Base-by-base conservation (phyloP, 345 rosid species). In the Punica granatum region DNA sequence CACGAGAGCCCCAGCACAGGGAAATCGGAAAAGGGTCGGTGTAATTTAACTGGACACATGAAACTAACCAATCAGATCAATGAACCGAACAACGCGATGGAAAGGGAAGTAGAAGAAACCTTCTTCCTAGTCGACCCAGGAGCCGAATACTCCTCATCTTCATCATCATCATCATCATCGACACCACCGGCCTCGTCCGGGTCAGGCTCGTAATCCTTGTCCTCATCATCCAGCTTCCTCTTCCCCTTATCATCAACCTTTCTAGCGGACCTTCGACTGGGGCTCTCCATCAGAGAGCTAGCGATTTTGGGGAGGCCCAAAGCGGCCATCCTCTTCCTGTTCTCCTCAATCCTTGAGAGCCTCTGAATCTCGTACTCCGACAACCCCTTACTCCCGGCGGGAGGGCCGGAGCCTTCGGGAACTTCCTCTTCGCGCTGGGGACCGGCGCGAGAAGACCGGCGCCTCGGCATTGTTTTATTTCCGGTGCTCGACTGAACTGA, bases 311-410 rank as follows among this genome's bases (percentile, higher is more conserved):
- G 69, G 59, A 92, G 80, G 67, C 98, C 96, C 66, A 90, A 68
- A 54, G 96, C 96, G 76, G 83, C 94, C 89, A 90, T 83, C 72
- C 88, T 82, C 30, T 87, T 89, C 74, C 73, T 80, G 81, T 92
- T 88, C 85, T 84, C 92, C 15, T 89, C 89, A 60, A 90, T 92
- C 78, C 92, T 92, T 30, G 82, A 63, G 1, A 88, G 69, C 70
- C 95, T 84, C 85, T 74, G 85, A 69, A 83, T 84, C 85, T 90
- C 95, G 60, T 88, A 85, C 60, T 81, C 88, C 44, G 89, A 74
- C 4, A 79, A 76, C 14, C 58, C 78, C 65, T 74, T 51, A 48
- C 36, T 73, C 63, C 13, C 31, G 13, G 64, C 15, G 26, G 21
- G 42, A 34, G 67, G 35, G 30, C 13, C 18, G n/a, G 72, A 36